Evolutionary conservation across 495 filamentous ascomycete genomes (phyloP).

Genomic region (Neurospora africana): DNA sequence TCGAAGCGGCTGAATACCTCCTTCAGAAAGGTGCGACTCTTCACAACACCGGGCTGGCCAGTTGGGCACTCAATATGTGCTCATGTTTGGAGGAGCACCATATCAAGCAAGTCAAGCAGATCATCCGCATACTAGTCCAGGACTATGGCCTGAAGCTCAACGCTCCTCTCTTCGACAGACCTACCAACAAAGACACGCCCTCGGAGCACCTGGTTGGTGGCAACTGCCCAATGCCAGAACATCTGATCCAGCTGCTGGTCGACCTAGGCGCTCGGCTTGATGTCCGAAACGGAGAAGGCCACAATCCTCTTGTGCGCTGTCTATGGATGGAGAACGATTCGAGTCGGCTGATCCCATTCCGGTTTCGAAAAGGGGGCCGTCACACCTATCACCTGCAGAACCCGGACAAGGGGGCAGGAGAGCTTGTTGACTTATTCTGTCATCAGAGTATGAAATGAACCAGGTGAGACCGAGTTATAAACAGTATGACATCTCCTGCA

Average conservation of each 20-base stretch:
- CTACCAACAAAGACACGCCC: not conserved
- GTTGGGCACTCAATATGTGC: too few relatives aligned
- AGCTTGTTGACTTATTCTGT: not conserved
- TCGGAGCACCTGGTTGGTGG: not conserved
- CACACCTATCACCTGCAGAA: not conserved
- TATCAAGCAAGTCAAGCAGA: not conserved
- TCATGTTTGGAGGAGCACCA: not conserved
- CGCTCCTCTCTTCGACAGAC: not conserved
- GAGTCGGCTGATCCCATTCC: too few relatives aligned
- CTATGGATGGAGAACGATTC: not conserved
- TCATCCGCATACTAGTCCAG: not conserved
- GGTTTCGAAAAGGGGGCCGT: too few relatives aligned
- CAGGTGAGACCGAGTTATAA: not conserved
- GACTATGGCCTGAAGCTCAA: not conserved
- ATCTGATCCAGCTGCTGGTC: not conserved
- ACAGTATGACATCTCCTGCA: not conserved
- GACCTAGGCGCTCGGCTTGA: not conserved
- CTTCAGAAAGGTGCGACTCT: too few relatives aligned
- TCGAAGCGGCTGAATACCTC: too few relatives aligned
- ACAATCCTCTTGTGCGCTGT: not conserved
- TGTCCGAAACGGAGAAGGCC: not conserved
- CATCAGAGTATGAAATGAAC: not conserved
- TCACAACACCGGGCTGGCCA: too few relatives aligned
- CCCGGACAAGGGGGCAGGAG: not conserved
- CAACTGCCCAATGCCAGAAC: not conserved